A percentile compares a stretch with the other conserved stretches of the same genome.
These are phyloP conservation scores for Cyclotella cryptica DNA, from an alignment of 108 stramenopile genomes.

Conservation along the genomic window DNA sequence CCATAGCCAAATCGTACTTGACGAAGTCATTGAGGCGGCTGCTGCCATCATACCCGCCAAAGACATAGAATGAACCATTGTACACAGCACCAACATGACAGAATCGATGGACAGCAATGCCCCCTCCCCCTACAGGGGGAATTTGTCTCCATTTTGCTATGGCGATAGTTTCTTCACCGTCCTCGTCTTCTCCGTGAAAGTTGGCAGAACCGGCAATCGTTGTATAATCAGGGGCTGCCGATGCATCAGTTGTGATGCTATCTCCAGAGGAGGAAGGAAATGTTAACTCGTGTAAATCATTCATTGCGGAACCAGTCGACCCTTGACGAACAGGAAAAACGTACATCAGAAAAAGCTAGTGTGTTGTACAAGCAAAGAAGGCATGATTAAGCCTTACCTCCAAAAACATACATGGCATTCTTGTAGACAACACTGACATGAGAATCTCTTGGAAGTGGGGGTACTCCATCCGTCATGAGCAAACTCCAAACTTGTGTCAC, in stretches of 20 bases:
- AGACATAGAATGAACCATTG: slow-evolving; percentile 81
- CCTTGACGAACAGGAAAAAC: slow-evolving; percentile 47
- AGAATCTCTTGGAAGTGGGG: slow-evolving; percentile 91
- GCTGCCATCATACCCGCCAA: slow-evolving; percentile 96
- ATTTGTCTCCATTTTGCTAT: slow-evolving; percentile 56
- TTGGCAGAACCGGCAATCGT: slow-evolving; percentile 17
- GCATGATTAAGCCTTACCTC: slow-evolving; percentile 28
- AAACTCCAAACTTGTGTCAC: slow-evolving; percentile 75
- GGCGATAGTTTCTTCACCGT: slow-evolving; percentile 22
- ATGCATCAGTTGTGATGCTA: slow-evolving; percentile 15
- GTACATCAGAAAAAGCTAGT: slow-evolving; percentile 48
- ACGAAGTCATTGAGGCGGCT: slow-evolving; percentile 95
- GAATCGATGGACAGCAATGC: slow-evolving; percentile 81
- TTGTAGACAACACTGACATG: slow-evolving; percentile 90
- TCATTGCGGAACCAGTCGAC: slow-evolving; percentile 94
- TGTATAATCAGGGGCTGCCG: slow-evolving; percentile 22
- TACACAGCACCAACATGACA: slow-evolving; percentile 91
- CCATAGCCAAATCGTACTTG: slow-evolving; percentile 59
- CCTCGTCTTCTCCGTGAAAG: slow-evolving; percentile 35
- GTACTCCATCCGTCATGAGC: slow-evolving; percentile 75
- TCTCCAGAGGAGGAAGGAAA: slow-evolving; percentile 42
- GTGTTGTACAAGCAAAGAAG: slow-evolving; percentile 25
- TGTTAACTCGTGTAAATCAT: slow-evolving; percentile 93
- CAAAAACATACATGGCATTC: slow-evolving; percentile 86
- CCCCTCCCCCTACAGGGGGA: slow-evolving; percentile 40